Conservation (phyloP, 2,329 filamentous ascomycete genomes). For the Fusarium sp. region DNA sequence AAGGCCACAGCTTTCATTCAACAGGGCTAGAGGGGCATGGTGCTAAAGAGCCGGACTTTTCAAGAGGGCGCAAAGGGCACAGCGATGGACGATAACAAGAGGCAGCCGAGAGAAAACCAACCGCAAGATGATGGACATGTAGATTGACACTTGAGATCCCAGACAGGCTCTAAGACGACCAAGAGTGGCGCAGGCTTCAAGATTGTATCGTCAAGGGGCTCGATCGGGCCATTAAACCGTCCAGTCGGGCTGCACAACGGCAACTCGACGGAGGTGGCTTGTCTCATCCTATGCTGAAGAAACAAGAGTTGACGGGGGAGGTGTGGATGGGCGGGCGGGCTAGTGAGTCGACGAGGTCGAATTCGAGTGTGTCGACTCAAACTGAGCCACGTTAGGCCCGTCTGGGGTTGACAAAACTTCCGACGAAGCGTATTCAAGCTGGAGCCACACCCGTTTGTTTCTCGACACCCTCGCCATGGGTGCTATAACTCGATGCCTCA, state of each 20-base stretch:
- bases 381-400: conserved; percentile 51
- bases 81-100: conserved; percentile 16
- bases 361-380: conserved; percentile 47
- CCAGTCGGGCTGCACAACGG: conserved; percentile 50
- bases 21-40: conserved; percentile 40
- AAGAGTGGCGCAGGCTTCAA: conserved; percentile 49
- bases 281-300: conserved; percentile 50
- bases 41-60: conserved; percentile 25
- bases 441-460: conserved; percentile 38
- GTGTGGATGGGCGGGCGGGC: conserved; percentile 48
- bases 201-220: conserved; percentile 49
- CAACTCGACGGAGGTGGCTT: conserved; percentile 48
- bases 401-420: conserved; percentile 53
- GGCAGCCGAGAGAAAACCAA: conserved; percentile 25
- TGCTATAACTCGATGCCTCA: conserved; percentile 37
- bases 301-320: conserved; percentile 45
- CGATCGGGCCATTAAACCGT: conserved; percentile 49
- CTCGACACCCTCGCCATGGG: conserved; percentile 32
- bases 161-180: conserved; percentile 47
- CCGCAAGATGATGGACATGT: conserved; percentile 36
- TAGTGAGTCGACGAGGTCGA: conserved; percentile 49
- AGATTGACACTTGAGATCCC: conserved; percentile 32
- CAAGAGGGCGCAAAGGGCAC: conserved; percentile 11
- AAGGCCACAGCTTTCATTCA: conserved; percentile 46
- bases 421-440: conserved; percentile 46